Base-by-base conservation (phyloP, 441 rosid genomes). In the Jatropha podagrica region DNA sequence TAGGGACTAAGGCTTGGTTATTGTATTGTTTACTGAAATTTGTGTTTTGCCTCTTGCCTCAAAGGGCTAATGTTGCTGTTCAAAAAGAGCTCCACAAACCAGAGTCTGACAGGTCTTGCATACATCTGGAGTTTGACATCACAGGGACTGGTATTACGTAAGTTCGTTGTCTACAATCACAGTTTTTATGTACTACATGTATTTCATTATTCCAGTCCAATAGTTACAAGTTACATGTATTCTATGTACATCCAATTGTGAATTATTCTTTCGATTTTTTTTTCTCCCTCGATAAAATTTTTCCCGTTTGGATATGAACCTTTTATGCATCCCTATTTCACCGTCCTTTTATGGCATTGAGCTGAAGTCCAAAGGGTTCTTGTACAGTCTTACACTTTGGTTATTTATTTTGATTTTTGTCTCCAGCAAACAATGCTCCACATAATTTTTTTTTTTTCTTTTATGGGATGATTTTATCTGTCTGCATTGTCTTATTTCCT, bases 31-130 rank as follows among this genome's bases (percentile, higher is more conserved):
- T 74, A 60, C 79, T 85, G 56, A 83, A 48, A 64, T 49, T 65
- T 41, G 23, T 65, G 46, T 23, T 23, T 27, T 60, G 62, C 51
- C 74, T 67, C 59, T 68, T 74, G 81, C 32, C 60, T 55, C 81
- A 76, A 88, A 95, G 99, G 80, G 98, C 77, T 72, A 83, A 90
- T 81, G 98, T 93, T 73, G 91, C 93, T 72, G 80, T 86, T 68
- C 92, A 78, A 82, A 91, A 78, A 73, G 97, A 95, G 88, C 97
- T 95, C 60, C 98, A 95, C 86, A 90, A 81, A 84, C 88, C 92
- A 41, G 96, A 85, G 80, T 95, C 99, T 72, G 96, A 95, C 69
- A 89, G 98, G 67, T 95, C 98, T 44, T 95, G 99, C 85, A 91
- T 91, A 66, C 99, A 95, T 85, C 80, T 95, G 82, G 99, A 95